Evolutionary conservation across 2,329 filamentous ascomycete species (phyloP).

Genomic region (Phaeoacremonium minimum): DNA sequence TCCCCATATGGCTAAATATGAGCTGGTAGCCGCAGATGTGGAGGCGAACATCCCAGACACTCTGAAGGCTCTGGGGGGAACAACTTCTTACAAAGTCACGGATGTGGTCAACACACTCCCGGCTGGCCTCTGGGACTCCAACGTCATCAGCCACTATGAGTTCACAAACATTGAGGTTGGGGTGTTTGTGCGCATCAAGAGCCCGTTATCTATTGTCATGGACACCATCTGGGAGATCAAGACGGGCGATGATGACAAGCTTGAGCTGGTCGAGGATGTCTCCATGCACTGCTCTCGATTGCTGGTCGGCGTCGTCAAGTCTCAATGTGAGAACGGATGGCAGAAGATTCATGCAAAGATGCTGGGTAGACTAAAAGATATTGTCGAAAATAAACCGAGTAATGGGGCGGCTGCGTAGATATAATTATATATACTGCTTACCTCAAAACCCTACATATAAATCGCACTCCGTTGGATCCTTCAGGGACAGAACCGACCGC

Average conservation of each 20-base stretch:
- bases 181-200: constrained; percentile 45
- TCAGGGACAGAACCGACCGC: too few species aligned
- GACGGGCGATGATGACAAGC: constrained; percentile 20
- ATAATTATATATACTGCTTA: too few species aligned
- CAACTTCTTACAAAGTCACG: constrained; percentile 18
- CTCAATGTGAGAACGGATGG: constrained; percentile 47
- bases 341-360: constrained; percentile 45
- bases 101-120: constrained; percentile 23
- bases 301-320: constrained; percentile 42
- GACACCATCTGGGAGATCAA: constrained; percentile 46
- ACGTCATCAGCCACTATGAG: constrained; percentile 50
- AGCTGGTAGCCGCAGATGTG: constrained; percentile 22
- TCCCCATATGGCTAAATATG: constrained; percentile 43
- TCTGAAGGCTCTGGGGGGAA: constrained; percentile 16
- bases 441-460: too few species aligned
- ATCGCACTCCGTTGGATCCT: too few species aligned
- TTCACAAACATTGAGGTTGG: constrained; percentile 45
- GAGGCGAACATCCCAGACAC: constrained; percentile 15
- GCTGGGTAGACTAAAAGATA: constrained; percentile 31
- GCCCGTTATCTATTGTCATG: constrained; percentile 46
- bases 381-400: too few species aligned
- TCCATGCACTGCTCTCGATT: constrained; percentile 46
- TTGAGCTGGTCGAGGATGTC: constrained; percentile 45
- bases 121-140: constrained; percentile 45
- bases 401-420: too few species aligned